A percentile compares a stretch with the other conserved stretches of the same genome.
Evolutionary conservation across 2,329 filamentous ascomycete genomes (phyloP).

Genomic region (Chrysoporthe cubensis): DNA sequence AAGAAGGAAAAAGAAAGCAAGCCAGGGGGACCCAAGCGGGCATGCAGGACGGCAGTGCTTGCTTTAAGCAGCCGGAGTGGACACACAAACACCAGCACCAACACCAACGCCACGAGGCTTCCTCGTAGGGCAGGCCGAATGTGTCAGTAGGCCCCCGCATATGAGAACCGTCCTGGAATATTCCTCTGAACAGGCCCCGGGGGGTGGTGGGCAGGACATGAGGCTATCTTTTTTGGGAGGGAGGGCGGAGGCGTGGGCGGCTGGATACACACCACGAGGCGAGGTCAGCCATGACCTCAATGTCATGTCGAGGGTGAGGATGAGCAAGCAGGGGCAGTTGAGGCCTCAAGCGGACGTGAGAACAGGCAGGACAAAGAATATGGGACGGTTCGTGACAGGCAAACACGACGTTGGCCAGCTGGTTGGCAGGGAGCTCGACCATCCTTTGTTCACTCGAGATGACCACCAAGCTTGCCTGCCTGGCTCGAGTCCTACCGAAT

Average conservation of each 20-base stretch:
- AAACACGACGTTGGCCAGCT: neutral
- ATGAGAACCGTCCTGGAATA: slow-evolving; percentile 1
- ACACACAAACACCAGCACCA: slow-evolving; percentile 2
- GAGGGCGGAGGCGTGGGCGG: slow-evolving; percentile 16
- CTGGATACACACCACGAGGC: slow-evolving; percentile 27
- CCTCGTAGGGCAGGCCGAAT: slow-evolving; percentile 14
- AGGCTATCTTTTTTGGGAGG: slow-evolving; percentile 25
- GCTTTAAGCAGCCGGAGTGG: slow-evolving; percentile 27
- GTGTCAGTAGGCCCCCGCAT: slow-evolving; percentile 10
- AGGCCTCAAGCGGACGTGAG: neutral
- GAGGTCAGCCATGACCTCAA: slow-evolving; percentile 23
- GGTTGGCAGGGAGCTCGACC: neutral
- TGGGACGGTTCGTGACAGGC: slow-evolving; percentile 10
- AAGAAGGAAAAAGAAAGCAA: slow-evolving; percentile 8
- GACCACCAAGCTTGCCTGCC: slow-evolving; percentile 9
- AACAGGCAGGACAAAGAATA: slow-evolving; percentile 18
- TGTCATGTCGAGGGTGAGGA: slow-evolving; percentile 21
- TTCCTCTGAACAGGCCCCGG: slow-evolving; percentile 1
- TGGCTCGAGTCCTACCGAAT: neutral
- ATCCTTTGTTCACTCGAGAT: neutral
- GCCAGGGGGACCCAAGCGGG: slow-evolving; percentile 15
- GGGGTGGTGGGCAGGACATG: slow-evolving; percentile 20
- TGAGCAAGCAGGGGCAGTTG: slow-evolving; percentile 19
- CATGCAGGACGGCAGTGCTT: slow-evolving; percentile 15
- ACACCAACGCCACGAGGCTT: slow-evolving; percentile 15